Evolutionary conservation across 2,329 filamentous ascomycete species (phyloP), one percentile per base, ranked within the genome.

Genomic region (Penicillium sp.): DNA sequence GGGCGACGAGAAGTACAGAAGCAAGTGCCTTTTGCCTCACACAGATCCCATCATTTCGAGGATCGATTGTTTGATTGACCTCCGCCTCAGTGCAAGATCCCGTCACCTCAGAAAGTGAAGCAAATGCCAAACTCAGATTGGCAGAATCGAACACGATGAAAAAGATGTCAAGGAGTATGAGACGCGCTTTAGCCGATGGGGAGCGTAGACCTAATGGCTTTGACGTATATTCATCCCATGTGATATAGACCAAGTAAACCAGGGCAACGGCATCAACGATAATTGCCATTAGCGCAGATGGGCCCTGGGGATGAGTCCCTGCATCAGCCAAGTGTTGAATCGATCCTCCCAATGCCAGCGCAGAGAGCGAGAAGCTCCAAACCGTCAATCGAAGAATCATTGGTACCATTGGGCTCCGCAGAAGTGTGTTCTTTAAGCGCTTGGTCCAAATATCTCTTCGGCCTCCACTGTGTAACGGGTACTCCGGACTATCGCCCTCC

Each of bases 131-230:
- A 34, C 89, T 88, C 22, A 95, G 80, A 72, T 95, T 97, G 43
- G 91, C 90, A 3, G 91, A 90, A 69, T 95, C 92, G 74, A 99
- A 95, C 35, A 97, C 91, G 64, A 99, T 95, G 68, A 99, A 99
- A 63, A 96, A 85, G 3, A 99, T 78, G 71, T 99, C 93, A 49
- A 95, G 80, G 46, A 99, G 82, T 52, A 97, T 88, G 41, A 99
- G 81, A 12, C 88, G 83, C 57, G 95, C 87, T 69, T 99, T 99
- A 41, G 89, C 86, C 49, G 84, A 84, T 9, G 89, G 84, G 6
- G 84, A 85, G 36, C 95, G 87, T 52, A 99, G 75, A 1, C 93
- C 93, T 16, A 99, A 77, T 18, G 95, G 93, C 67, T 95, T 95
- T 27, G 89, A 89, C 4, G 89, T 93, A 72, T 96, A 97, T 73